phyloP scores from a whole-genome alignment of 2,329 filamentous ascomycete species.

The Fonsecaea pedrosoi region DNA sequence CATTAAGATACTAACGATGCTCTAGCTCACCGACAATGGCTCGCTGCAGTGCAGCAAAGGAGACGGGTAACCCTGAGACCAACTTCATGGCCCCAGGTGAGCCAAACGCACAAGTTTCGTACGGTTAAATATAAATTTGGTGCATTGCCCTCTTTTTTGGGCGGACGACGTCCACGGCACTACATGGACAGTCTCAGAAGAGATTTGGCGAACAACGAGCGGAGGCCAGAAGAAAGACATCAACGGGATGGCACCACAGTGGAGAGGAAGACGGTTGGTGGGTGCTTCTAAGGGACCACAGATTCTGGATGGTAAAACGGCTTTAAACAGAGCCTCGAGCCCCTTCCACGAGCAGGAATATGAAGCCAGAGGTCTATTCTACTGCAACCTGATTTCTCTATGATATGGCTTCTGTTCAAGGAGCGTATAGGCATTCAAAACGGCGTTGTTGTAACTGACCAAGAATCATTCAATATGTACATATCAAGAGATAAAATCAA shows the following conservation, averaged over 20 bases:
- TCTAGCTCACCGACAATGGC: conserved; percentile 97
- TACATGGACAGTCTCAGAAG: background rate
- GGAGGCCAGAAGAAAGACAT: background rate
- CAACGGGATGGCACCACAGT: background rate
- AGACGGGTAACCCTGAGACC: conserved; percentile 75
- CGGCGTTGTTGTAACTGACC: conserved; percentile 10
- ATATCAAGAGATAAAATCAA: conserved; percentile 18
- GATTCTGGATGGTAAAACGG: background rate
- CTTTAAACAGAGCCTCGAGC: background rate
- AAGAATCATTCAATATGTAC: conserved; percentile 21
- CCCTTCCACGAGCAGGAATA: background rate
- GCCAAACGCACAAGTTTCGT: conserved; percentile 39
- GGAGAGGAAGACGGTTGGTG: background rate
- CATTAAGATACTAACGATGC: conserved; percentile 16
- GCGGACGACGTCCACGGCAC: background rate
- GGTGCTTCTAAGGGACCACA: background rate
- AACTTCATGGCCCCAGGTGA: conserved; percentile 78
- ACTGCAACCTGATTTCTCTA: background rate
- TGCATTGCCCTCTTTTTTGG: background rate
- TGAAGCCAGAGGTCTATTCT: background rate
- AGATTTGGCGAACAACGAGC: background rate
- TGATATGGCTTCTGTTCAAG: background rate
- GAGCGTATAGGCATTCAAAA: conserved; percentile 18
- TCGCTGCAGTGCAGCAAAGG: conserved; percentile 92
- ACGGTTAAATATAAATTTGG: conserved; percentile 15